These are phyloP conservation scores for Cordyceps cateniannulata DNA, from an alignment of 2,329 filamentous ascomycete species.

Conservation along the genomic window DNA sequence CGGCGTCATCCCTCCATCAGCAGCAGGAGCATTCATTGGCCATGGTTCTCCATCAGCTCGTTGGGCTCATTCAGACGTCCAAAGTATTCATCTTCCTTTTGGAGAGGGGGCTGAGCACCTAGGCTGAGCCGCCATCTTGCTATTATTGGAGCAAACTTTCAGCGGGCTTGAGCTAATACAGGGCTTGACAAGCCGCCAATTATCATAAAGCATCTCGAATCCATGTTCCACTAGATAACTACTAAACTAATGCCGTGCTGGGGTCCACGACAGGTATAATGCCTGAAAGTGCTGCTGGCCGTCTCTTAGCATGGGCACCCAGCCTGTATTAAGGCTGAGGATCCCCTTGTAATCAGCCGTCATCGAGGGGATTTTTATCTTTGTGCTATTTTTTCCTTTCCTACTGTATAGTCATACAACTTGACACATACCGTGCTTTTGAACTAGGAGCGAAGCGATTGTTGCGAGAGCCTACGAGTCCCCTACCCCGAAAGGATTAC, in stretches of 20 bases:
- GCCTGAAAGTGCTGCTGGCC: background rate
- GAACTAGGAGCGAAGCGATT: background rate
- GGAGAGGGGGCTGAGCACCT: background rate
- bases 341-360: background rate
- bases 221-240: background rate
- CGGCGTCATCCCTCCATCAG: background rate
- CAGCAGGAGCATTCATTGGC: background rate
- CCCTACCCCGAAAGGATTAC: background rate
- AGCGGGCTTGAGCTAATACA: background rate
- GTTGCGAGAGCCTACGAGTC: too few relatives aligned
- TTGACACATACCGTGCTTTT: background rate
- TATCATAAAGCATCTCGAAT: background rate
- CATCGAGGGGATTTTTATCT: background rate
- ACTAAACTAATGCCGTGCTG: background rate
- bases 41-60: background rate
- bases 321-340: conserved; percentile 2
- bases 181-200: background rate
- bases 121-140: background rate
- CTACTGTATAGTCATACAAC: background rate
- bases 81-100: background rate
- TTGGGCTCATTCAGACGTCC: background rate
- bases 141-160: conserved; percentile 1
- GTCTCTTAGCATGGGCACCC: background rate
- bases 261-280: background rate
- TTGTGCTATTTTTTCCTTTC: background rate